Conservation (phyloP, 2,329 filamentous ascomycete species). For the Alternaria burnsii region DNA sequence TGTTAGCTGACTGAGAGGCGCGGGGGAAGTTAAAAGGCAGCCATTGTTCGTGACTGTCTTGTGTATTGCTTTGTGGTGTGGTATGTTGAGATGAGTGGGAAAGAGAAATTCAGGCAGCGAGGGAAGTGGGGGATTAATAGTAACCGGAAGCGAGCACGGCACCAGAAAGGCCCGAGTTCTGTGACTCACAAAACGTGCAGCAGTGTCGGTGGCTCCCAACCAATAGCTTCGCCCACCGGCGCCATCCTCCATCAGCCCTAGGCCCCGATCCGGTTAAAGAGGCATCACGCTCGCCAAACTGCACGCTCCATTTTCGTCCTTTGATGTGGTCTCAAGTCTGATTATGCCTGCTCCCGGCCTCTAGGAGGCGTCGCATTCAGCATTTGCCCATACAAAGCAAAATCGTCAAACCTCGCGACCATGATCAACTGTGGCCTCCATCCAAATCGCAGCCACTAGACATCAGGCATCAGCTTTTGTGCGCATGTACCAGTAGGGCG, state of each 20-base stretch:
- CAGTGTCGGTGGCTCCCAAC: constrained; percentile 16
- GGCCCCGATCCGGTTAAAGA: constrained; percentile 4
- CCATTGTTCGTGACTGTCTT: constrained; percentile 51
- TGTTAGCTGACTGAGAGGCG: constrained; percentile 34
- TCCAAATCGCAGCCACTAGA: not conserved
- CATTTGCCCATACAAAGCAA: not conserved
- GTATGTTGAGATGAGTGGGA: constrained; percentile 30
- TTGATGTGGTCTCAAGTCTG: not conserved
- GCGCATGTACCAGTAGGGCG: constrained; percentile 34
- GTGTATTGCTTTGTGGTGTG: constrained; percentile 29
- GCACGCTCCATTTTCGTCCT: constrained; percentile 1
- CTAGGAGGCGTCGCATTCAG: not conserved
- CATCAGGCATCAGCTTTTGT: constrained; percentile 34
- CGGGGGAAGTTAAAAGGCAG: constrained; percentile 49
- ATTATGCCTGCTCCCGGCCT: not conserved
- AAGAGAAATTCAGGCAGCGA: constrained; percentile 45
- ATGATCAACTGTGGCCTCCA: not conserved
- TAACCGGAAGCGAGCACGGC: constrained; percentile 29
- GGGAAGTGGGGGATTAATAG: constrained; percentile 38
- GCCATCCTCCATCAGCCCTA: constrained; percentile 27
- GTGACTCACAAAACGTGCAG: constrained; percentile 33
- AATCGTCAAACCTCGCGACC: not conserved
- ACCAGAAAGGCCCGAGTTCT: constrained; percentile 18
- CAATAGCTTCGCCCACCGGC: constrained; percentile 15
- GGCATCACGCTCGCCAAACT: constrained; percentile 9